phyloP scores from a whole-genome alignment of 106 monocot genomes.

The Acorus gramineus region DNA sequence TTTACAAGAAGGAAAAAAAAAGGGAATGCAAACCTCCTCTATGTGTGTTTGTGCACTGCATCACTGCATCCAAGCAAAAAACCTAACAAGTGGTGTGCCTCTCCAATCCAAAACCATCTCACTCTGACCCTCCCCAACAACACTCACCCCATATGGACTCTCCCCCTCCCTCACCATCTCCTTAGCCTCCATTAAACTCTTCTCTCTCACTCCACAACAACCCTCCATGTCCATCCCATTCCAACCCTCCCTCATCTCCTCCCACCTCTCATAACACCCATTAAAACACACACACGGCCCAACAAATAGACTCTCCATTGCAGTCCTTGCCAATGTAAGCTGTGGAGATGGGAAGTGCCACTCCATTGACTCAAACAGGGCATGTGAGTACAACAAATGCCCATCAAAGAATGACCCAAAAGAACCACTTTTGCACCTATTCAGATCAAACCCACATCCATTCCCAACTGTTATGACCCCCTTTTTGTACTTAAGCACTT shows the following conservation, averaged over 20 bases:
- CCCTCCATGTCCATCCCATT: not conserved
- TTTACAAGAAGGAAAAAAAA: no score
- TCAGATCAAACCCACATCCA: not conserved
- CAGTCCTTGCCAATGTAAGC: constrained; percentile 9
- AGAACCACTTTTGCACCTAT: no score
- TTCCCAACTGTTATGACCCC: constrained; percentile 6
- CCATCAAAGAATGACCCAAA: constrained; percentile 6
- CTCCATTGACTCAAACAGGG: constrained; percentile 18
- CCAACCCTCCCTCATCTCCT: not conserved
- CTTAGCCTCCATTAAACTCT: constrained; percentile 13
- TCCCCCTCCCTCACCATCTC: constrained; percentile 7
- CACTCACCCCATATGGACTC: not conserved
- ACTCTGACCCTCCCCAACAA: constrained; percentile 7
- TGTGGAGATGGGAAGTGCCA: constrained; percentile 10
- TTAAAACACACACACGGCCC: constrained; percentile 1
- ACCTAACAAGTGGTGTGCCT: constrained; percentile 13
- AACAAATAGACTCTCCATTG: constrained; percentile 13
- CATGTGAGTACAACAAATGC: constrained; percentile 12
- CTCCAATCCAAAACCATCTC: constrained; percentile 19
- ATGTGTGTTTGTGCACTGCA: no score
- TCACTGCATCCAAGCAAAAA: constrained; percentile 6
- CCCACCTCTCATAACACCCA: not conserved
- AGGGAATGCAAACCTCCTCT: no score
- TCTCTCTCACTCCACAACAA: not conserved
- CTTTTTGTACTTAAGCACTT: not conserved